These are phyloP conservation scores for Phytopythium vexans DNA, from an alignment of 352 stramenopile genomes.

Conservation along the genomic window DNA sequence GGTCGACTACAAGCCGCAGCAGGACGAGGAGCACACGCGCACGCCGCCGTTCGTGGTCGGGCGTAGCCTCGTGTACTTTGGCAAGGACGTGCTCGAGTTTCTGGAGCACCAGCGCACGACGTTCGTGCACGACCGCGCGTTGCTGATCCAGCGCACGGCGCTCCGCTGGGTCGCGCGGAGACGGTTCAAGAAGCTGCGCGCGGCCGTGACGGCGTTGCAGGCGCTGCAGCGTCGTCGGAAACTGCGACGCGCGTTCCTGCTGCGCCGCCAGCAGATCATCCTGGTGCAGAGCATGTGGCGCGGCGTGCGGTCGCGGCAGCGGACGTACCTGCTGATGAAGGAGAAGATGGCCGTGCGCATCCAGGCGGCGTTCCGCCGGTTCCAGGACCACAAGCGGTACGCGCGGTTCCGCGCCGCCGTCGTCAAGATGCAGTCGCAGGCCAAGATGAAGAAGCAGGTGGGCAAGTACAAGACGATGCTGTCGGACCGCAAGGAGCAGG, in stretches of 20 bases:
- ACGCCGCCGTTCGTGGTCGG: constrained; percentile 69
- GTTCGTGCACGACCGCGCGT: constrained; percentile 67
- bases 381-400: constrained; percentile 46
- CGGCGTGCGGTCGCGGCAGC: constrained; percentile 56
- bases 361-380: constrained; percentile 52
- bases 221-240: constrained; percentile 46
- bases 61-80: constrained; percentile 93
- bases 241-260: constrained; percentile 40
- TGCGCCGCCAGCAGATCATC: constrained; percentile 35
- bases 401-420: constrained; percentile 58
- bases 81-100: constrained; percentile 89
- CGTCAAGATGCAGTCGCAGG: constrained; percentile 60
- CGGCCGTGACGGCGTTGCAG: constrained; percentile 59
- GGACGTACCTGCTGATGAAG: constrained; percentile 48
- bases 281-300: constrained; percentile 76
- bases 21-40: constrained; percentile 26
- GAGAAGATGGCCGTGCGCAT: constrained; percentile 58
- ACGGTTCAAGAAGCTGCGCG: constrained; percentile 44
- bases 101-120: constrained; percentile 77
- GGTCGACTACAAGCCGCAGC: constrained; percentile 25
- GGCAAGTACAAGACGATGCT: constrained; percentile 64
- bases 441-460: constrained; percentile 80
- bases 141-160: constrained; percentile 55
- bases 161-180: constrained; percentile 51
- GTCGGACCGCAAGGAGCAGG: constrained; percentile 62